A percentile compares a stretch with the other conserved stretches of the same genome.
These are phyloP conservation scores for Tuber brumale DNA, from an alignment of 495 filamentous ascomycete species.

Conservation along the genomic window DNA sequence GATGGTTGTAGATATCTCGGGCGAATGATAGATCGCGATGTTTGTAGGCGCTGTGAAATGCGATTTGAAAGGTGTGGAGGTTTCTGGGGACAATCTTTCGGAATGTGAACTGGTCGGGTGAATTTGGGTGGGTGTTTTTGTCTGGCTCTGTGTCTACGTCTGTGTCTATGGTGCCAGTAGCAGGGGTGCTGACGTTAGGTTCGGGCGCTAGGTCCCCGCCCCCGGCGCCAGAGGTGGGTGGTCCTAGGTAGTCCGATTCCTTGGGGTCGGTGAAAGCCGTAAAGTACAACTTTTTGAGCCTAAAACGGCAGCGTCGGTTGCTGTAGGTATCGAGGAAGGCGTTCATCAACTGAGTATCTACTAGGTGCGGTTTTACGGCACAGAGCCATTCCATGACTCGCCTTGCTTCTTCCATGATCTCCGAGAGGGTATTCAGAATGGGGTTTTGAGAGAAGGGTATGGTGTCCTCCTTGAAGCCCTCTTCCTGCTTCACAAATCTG, in stretches of 20 bases:
- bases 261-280: neutral
- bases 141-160: neutral
- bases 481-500: conserved; percentile 16
- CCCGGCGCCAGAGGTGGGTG: neutral
- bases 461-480: conserved; percentile 20
- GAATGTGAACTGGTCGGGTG: neutral
- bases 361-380: conserved; percentile 14
- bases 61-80: conserved; percentile 32
- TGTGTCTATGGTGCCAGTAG: neutral
- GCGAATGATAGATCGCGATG: conserved; percentile 31
- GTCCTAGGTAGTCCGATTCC: neutral
- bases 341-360: conserved; percentile 39
- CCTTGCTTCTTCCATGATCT: conserved; percentile 33
- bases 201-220: neutral
- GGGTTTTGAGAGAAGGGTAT: conserved; percentile 35
- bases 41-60: conserved; percentile 21
- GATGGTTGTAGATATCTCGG: conserved; percentile 20
- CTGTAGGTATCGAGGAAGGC: conserved; percentile 36
- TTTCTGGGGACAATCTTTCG: conserved; percentile 25
- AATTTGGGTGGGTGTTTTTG: neutral
- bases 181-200: neutral
- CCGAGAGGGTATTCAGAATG: conserved; percentile 24
- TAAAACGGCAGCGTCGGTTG: neutral
- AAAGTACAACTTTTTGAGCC: neutral
- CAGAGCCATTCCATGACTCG: conserved; percentile 31